Percentiles rank a stretch among this genome's conserved stretches.
These are phyloP conservation scores for Serendipita sp. DNA, from an alignment of 768 basidiomycete genomes.

Conservation along the genomic window DNA sequence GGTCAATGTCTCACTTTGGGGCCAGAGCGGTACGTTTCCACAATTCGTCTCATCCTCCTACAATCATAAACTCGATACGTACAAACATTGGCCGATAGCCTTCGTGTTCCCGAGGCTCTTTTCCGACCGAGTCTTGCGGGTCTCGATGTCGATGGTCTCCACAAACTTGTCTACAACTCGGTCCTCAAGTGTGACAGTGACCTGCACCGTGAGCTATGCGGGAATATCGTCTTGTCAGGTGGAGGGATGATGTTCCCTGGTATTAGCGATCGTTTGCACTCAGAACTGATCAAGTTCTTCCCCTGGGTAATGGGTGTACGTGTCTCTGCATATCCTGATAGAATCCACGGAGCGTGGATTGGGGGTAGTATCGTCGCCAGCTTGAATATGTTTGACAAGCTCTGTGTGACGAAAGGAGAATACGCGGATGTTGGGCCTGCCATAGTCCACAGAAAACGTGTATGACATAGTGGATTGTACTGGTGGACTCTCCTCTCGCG, in stretches of 20 bases:
- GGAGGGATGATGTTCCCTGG: conserved; percentile 1
- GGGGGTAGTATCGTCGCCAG: too few species aligned
- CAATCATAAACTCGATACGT: neutral
- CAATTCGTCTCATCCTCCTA: conserved; percentile 24
- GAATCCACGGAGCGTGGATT: too few species aligned
- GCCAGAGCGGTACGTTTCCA: conserved; percentile 49
- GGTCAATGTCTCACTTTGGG: conserved; percentile 61
- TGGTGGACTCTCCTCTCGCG: too few species aligned
- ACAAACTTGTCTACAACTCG: neutral
- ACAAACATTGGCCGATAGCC: neutral
- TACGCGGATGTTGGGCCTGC: too few species aligned
- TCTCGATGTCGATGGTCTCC: neutral
- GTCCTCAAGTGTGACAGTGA: neutral
- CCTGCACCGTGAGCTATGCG: neutral
- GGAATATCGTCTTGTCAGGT: neutral
- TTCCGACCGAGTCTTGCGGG: neutral
- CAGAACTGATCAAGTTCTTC: neutral
- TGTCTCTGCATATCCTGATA: too few species aligned
- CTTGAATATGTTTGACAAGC: too few species aligned
- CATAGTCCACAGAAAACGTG: too few species aligned
- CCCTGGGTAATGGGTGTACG: neutral
- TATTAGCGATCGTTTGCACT: neutral
- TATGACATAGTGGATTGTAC: too few species aligned
- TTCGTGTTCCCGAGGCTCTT: neutral
- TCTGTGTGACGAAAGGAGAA: too few species aligned